A percentile compares a stretch with the other conserved stretches of the same genome.
phyloP scores from a whole-genome alignment of 768 basidiomycete genomes.

The Suillus hirtellus region DNA sequence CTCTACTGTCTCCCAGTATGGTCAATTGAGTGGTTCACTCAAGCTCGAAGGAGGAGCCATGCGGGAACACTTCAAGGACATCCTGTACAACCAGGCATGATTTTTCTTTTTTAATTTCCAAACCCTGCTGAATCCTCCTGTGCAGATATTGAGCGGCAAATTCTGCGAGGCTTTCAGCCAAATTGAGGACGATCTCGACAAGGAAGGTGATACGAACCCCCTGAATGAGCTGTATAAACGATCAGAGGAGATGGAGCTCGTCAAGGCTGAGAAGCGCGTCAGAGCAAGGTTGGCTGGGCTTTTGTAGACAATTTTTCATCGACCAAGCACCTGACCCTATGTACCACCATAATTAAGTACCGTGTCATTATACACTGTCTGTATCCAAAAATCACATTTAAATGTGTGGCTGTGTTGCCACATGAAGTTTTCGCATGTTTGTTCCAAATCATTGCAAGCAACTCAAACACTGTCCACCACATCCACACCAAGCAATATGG shows the following conservation, averaged over 20 bases:
- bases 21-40: constrained; percentile 59
- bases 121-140: background rate
- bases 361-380: background rate
- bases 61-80: constrained; percentile 56
- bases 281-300: constrained; percentile 47
- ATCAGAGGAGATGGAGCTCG: constrained; percentile 52
- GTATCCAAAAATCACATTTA: constrained; percentile 13
- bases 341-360: constrained; percentile 4
- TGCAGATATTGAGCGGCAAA: constrained; percentile 58
- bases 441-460: constrained; percentile 9
- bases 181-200: constrained; percentile 58
- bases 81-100: constrained; percentile 55
- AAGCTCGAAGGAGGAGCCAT: constrained; percentile 51
- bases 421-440: constrained; percentile 40
- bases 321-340: background rate
- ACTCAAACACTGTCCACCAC: constrained; percentile 9
- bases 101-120: background rate
- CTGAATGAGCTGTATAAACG: constrained; percentile 53
- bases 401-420: constrained; percentile 24
- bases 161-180: constrained; percentile 55
- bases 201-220: constrained; percentile 55
- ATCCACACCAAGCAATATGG: constrained; percentile 59
- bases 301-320: constrained; percentile 22
- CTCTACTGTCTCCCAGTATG: constrained; percentile 61
- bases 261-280: constrained; percentile 60